phyloP scores from a whole-genome alignment of 202 grass and related monocot genomes.

The Saccharum hybrid region DNA sequence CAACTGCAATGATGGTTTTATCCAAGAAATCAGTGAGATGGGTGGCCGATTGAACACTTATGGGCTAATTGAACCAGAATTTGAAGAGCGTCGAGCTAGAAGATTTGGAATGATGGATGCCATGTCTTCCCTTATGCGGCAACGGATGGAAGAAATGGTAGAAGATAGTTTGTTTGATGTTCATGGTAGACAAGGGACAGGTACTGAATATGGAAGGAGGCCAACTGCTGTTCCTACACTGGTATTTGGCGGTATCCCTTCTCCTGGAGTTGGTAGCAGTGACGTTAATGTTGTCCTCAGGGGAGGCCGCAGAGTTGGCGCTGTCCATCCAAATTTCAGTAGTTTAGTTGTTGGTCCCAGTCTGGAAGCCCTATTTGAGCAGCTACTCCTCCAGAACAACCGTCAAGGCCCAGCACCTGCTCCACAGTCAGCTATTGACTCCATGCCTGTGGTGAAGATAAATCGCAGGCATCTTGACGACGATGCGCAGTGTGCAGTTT shows the following conservation, averaged over 20 bases:
- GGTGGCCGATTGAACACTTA: conserved; percentile 56
- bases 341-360: conserved; percentile 49
- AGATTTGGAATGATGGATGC: conserved; percentile 72
- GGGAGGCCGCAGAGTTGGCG: conserved; percentile 46
- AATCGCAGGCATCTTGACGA: conserved; percentile 65
- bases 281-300: conserved; percentile 46
- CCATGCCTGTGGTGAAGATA: conserved; percentile 86
- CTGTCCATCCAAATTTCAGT: conserved; percentile 47
- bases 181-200: conserved; percentile 31
- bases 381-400: conserved; percentile 52
- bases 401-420: conserved; percentile 63
- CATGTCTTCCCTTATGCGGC: conserved; percentile 65
- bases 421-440: conserved; percentile 67
- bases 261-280: conserved; percentile 10
- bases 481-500: conserved; percentile 76
- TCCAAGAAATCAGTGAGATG: conserved; percentile 83
- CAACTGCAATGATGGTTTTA: conserved; percentile 80
- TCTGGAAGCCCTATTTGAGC: conserved; percentile 74
- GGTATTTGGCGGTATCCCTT: conserved; percentile 52
- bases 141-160: conserved; percentile 51
- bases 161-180: conserved; percentile 50
- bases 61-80: conserved; percentile 51
- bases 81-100: conserved; percentile 32
- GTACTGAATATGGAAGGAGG: conserved; percentile 29
- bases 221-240: conserved; percentile 20